Conservation (phyloP, 345 rosid species). For the Brassica cretica region DNA sequence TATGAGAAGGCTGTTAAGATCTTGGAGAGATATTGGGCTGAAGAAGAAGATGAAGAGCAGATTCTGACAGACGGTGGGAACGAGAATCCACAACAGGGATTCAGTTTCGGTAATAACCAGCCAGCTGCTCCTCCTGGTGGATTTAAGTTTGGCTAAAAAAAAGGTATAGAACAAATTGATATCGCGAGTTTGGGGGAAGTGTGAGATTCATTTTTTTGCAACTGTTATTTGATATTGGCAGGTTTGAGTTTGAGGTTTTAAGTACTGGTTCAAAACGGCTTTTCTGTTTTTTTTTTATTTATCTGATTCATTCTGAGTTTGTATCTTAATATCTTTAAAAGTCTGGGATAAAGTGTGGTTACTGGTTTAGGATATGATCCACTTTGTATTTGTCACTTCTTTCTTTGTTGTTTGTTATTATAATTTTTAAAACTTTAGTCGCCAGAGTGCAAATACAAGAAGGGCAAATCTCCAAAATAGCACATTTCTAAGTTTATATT, state of each 20-base stretch:
- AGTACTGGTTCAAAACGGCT: conserved; percentile 33
- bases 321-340: conserved; percentile 17
- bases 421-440: background rate
- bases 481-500: no score
- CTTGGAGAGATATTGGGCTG: conserved; percentile 81
- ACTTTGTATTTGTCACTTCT: conserved; percentile 20
- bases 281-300: conserved; percentile 6
- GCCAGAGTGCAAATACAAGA: conserved; percentile 23
- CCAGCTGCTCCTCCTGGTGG: conserved; percentile 62
- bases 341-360: conserved; percentile 28
- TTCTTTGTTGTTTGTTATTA: conserved; percentile 13
- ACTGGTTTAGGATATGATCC: conserved; percentile 32
- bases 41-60: conserved; percentile 69
- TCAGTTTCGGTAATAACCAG: conserved; percentile 58
- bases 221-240: conserved; percentile 32
- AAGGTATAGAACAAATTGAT: conserved; percentile 28
- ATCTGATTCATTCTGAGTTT: conserved; percentile 33
- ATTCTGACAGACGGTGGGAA: conserved; percentile 42
- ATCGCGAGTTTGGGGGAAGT: conserved; percentile 10
- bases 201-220: conserved; percentile 32
- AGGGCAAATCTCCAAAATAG: no score
- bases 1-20: conserved; percentile 83
- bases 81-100: conserved; percentile 45
- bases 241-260: conserved; percentile 38
- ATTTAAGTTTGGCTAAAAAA: conserved; percentile 61